Evolutionary conservation across 148 eudicot genomes (phyloP), one percentile per base, ranked within the genome.

Genomic region (Tetragonia tetragonoides): DNA sequence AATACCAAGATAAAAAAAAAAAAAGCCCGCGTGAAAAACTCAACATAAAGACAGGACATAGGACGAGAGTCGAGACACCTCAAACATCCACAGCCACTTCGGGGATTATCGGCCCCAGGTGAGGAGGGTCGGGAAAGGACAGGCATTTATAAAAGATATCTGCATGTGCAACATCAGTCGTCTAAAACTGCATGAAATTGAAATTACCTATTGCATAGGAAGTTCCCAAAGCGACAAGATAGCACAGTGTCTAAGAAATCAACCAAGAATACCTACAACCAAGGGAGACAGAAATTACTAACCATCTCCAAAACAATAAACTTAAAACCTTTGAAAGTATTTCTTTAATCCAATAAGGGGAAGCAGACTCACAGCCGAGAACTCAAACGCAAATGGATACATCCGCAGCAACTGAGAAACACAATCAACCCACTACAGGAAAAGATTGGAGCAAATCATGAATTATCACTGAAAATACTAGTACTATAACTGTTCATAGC

Each of bases 331-430:
- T 2, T 17, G 39, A 68, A 61, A 56, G 10, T 62, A 62, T 54
- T 41, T 46, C 67, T 59, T 41, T 53, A 17, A 17, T 40, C 42
- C 12, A 9, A 59, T 10, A 80, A 17, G 41, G 24, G 72, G 67
- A 11, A 64, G 81, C 76, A 51, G 79, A 89, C 75, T 86, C 68
- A 96, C 99, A 79, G 95, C 89, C 39, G 98, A 91, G 87, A 91
- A 96, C 77, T 96, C 97, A 73, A 96, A 96, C 41, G 99, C 99
- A 73, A 86, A 88, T 69, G 99, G 99, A 83, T 96, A 93, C 92
- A 93, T 90, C 83, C 99, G 87, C 83, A 93, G 75, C 84, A 95
- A 80, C 75, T 95, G 99, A 49, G 99, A 87, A 81, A 95, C 87
- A 85, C 99, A 93, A 84, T 95, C 99, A 82, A 95, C 84, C 99